Evolutionary conservation across 768 basidiomycete genomes (phyloP), one percentile per base, ranked within the genome.

Genomic region (Saitozyma podzolica): DNA sequence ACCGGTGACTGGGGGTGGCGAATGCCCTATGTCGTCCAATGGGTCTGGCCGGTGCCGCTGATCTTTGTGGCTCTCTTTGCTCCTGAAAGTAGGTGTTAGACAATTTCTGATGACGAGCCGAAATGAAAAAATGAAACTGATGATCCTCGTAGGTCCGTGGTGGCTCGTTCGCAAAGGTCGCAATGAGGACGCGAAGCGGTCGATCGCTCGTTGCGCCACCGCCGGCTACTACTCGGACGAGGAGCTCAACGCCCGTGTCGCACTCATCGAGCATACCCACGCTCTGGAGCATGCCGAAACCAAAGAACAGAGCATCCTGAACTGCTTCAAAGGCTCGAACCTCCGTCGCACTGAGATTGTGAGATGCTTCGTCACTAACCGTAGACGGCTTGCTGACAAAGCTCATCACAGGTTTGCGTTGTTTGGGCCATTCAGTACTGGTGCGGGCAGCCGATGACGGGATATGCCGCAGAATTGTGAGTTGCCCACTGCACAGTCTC

Each of bases 301-400:
- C 0, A 68, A 66, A 1, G 79, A 78, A 0, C 68, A 77, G 0
- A 61, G 59, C n/a, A 81, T 78, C 65, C 9, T 74, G 9, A 78
- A 82, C 60, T 80, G 78, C 69, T 81, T 80, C 75, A 64, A 62
- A 20, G 77, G 78, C 1, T 65, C 70, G 50, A 76, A 82, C 56
- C 63, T 63, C 0, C 62, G 80, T 10, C 54, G 79, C 5, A 79
- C 78, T n/a, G 80, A 59, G 37, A 59, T 65, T 42, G 59, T 66
- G 66, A 65, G 65, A 65, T 69, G 29, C 65, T 16, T 70, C 68
- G 47, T 54, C 57, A n/a, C 8, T 20, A 6, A 9, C 45, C 11
- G 56, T 14, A 42, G 40, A 8, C 57, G 6, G 13, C 7, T 2
- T 13, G 49, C 57, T 49, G 8, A 56, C 29, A 19, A 11, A 29